phyloP scores from a whole-genome alignment of 257 asterid genomes.

The Misopates orontium region DNA sequence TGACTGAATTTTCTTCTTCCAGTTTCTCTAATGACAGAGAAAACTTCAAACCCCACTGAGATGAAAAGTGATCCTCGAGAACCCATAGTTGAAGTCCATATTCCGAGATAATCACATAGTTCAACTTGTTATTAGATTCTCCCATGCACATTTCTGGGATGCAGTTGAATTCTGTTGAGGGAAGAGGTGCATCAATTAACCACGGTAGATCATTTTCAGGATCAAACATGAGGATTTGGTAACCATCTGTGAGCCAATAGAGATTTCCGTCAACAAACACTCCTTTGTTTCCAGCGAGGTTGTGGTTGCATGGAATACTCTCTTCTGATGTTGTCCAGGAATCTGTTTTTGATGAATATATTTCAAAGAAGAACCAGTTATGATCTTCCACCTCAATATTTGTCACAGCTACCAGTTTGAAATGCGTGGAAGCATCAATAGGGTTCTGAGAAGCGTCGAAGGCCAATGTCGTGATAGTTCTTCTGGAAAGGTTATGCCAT shows the following conservation, averaged over 20 bases:
- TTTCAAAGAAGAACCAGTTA: conserved; percentile 34
- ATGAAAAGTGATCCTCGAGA: conserved; percentile 43
- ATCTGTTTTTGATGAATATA: conserved; percentile 48
- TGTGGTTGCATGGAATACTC: conserved; percentile 29
- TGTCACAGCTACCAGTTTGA: conserved; percentile 47
- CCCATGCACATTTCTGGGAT: conserved; percentile 66
- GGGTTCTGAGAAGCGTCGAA: conserved; percentile 49
- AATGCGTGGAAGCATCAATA: conserved; percentile 37
- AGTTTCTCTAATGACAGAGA: conserved; percentile 36
- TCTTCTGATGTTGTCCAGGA: conserved; percentile 50
- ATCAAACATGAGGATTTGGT: conserved; percentile 54
- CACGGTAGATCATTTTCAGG: too few relatives aligned
- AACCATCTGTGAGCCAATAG: conserved; percentile 68
- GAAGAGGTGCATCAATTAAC: conserved; percentile 18
- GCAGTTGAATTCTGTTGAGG: conserved; percentile 28
- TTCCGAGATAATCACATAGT: conserved; percentile 44
- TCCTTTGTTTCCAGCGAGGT: conserved; percentile 43
- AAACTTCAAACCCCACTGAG: conserved; percentile 45
- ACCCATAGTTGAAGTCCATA: conserved; percentile 64
- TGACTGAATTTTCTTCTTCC: conserved; percentile 36
- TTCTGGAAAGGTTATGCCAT: conserved; percentile 44
- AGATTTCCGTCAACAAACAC: conserved; percentile 38
- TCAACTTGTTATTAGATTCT: conserved; percentile 47
- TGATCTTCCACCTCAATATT: conserved; percentile 25
- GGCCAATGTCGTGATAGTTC: conserved; percentile 43